phyloP scores from a whole-genome alignment of 805 yeast species.

The Wickerhamiella dianesei region DNA sequence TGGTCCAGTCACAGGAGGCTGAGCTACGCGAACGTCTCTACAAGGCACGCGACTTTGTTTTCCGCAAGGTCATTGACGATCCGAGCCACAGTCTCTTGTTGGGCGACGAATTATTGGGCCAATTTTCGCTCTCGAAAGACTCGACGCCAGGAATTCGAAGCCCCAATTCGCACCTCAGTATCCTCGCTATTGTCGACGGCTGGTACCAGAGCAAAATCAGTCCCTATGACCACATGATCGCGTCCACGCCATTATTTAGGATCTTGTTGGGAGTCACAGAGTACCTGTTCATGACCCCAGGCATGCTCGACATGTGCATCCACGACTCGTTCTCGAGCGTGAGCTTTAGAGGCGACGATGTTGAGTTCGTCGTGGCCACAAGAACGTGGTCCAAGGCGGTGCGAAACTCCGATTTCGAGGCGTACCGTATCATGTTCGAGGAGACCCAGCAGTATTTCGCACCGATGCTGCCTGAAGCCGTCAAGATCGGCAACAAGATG shows the following conservation, averaged over 20 bases:
- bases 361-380: constrained; percentile 86
- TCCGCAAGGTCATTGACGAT: constrained; percentile 41
- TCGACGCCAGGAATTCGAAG: constrained; percentile 37
- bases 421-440: constrained; percentile 62
- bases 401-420: constrained; percentile 54
- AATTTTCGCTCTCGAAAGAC: constrained; percentile 59
- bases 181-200: constrained; percentile 83
- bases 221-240: constrained; percentile 93
- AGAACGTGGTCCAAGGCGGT: constrained; percentile 77
- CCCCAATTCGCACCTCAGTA: constrained; percentile 81
- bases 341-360: constrained; percentile 73
- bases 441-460: constrained; percentile 69
- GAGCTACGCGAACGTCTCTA: constrained; percentile 46
- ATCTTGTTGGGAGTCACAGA: constrained; percentile 91
- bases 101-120: constrained; percentile 69
- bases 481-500: constrained; percentile 85
- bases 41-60: constrained; percentile 62
- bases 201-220: constrained; percentile 77
- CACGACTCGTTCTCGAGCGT: constrained; percentile 53
- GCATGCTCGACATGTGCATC: constrained; percentile 65
- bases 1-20: constrained; percentile 54
- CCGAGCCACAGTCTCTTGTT: constrained; percentile 45
- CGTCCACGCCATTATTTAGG: constrained; percentile 87
- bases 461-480: constrained; percentile 83
- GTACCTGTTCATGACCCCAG: constrained; percentile 74